Conservation (phyloP, 2,329 filamentous ascomycete species). For the Pseudocercospora ulei region DNA sequence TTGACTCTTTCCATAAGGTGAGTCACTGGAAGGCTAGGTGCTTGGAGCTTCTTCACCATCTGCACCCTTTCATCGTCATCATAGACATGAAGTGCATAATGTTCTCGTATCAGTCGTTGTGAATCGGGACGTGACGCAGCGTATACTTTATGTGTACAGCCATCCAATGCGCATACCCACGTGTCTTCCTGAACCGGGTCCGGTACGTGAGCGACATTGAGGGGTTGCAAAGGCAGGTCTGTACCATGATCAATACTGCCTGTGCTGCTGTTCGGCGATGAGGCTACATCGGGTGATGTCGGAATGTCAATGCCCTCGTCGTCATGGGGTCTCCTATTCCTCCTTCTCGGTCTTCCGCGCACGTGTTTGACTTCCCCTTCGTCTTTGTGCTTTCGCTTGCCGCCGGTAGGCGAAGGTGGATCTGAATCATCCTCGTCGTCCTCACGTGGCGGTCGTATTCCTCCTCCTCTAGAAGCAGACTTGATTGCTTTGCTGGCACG, state of each 20-base stretch:
- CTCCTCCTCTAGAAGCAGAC: slow-evolving; percentile 23
- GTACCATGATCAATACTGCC: slow-evolving; percentile 11
- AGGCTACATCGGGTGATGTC: slow-evolving; percentile 30
- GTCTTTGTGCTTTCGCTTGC: slow-evolving; percentile 18
- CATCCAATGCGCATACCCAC: slow-evolving; percentile 57
- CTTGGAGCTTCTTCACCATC: slow-evolving; percentile 48
- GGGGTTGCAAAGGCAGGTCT: slow-evolving; percentile 27
- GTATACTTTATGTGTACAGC: slow-evolving; percentile 55
- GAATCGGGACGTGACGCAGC: slow-evolving; percentile 50
- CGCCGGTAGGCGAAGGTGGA: slow-evolving; percentile 15
- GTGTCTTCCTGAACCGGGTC: slow-evolving; percentile 41
- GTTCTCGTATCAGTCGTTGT: slow-evolving; percentile 49
- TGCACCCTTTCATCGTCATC: slow-evolving; percentile 45
- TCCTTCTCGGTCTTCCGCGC: slow-evolving; percentile 20
- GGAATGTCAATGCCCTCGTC: slow-evolving; percentile 34
- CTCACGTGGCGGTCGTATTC: slow-evolving; percentile 28
- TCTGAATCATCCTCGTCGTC: slow-evolving; percentile 20
- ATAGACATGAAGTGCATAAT: slow-evolving; percentile 53
- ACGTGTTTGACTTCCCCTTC: slow-evolving; percentile 8
- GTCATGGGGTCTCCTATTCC: slow-evolving; percentile 22
- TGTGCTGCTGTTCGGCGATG: not conserved
- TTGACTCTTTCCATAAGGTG: slow-evolving; percentile 42
- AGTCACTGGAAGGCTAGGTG: slow-evolving; percentile 41
- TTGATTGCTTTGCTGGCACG: slow-evolving; percentile 30
- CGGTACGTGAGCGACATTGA: slow-evolving; percentile 10